Percentiles rank a stretch among this genome's conserved stretches.
These are phyloP conservation scores for Apiospora rasikravindrae DNA, from an alignment of 2,329 filamentous ascomycete genomes.

Conservation along the genomic window DNA sequence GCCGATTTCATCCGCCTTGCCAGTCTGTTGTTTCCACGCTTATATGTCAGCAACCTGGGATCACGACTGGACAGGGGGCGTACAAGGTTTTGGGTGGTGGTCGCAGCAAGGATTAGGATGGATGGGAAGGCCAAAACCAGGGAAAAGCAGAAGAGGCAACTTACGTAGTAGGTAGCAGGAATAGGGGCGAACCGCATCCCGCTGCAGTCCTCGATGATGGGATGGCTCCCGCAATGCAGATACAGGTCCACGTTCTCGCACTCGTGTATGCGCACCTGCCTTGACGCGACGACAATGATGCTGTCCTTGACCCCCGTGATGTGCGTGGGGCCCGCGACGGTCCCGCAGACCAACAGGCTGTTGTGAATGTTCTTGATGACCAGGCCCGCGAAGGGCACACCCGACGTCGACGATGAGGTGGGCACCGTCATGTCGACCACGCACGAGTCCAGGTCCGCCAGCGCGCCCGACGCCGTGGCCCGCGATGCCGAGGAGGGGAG, in stretches of 20 bases:
- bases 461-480: conserved; percentile 74
- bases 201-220: conserved; percentile 91
- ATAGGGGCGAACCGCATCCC: conserved; percentile 80
- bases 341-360: conserved; percentile 78
- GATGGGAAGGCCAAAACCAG: no score
- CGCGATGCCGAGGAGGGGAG: conserved; percentile 73
- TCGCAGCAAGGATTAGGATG: no score
- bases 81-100: no score
- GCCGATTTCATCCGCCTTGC: conserved; percentile 36
- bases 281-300: conserved; percentile 77
- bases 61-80: neutral
- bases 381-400: conserved; percentile 71
- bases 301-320: conserved; percentile 76
- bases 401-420: conserved; percentile 53
- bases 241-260: conserved; percentile 84
- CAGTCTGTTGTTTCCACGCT: conserved; percentile 28
- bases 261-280: conserved; percentile 94
- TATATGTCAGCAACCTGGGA: neutral
- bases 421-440: conserved; percentile 82
- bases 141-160: conserved; percentile 37
- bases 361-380: conserved; percentile 70
- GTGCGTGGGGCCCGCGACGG: conserved; percentile 80
- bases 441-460: conserved; percentile 72
- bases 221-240: conserved; percentile 78
- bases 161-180: conserved; percentile 67